phyloP scores from a whole-genome alignment of 257 asterid species.

The Petrea volubilis region DNA sequence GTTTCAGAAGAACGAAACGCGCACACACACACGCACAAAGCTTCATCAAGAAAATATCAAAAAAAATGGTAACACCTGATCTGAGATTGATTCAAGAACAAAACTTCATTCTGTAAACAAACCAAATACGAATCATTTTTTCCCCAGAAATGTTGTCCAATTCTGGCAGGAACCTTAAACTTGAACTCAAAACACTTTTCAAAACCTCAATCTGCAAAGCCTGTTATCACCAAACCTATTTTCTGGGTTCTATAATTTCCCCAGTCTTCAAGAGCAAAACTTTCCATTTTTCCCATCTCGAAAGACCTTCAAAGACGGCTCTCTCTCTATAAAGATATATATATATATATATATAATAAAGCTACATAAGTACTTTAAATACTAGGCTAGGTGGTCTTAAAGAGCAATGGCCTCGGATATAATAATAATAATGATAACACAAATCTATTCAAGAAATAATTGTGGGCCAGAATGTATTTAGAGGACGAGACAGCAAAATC shows the following conservation, averaged over 20 bases:
- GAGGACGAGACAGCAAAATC: slow-evolving; percentile 22
- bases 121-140: too few species aligned
- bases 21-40: too few species aligned
- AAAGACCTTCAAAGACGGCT: not conserved
- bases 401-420: not conserved
- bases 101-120: not conserved
- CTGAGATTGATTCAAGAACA: not conserved
- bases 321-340: too few species aligned
- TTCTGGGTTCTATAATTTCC: too few species aligned
- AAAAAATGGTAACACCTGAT: too few species aligned
- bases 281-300: not conserved
- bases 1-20: too few species aligned
- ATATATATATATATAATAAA: too few species aligned
- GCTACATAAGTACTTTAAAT: not conserved
- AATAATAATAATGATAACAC: not conserved
- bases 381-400: not conserved
- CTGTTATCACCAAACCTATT: too few species aligned
- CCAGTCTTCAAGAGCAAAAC: not conserved
- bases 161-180: too few species aligned
- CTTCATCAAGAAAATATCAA: too few species aligned
- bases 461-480: slow-evolving; percentile 15
- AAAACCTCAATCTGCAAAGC: too few species aligned
- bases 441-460: not conserved
- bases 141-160: not conserved
- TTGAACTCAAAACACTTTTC: too few species aligned